Evolutionary conservation across 495 filamentous ascomycete species (phyloP), one percentile per base, ranked within the genome.

Genomic region (Aspergillus baeticus): DNA sequence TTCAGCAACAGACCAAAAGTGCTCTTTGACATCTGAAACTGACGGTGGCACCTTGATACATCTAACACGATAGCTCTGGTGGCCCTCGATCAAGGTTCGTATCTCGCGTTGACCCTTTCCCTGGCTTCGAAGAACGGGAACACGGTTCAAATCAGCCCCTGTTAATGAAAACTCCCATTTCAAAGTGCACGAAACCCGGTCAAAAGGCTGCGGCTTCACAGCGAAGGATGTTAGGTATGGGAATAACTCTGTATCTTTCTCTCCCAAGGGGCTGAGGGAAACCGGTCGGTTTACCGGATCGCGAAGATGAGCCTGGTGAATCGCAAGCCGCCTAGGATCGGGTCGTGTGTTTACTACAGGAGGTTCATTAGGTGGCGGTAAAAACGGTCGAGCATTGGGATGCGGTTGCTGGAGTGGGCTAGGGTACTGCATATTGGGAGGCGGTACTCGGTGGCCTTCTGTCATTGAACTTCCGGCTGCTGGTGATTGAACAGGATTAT

Each of bases 1-100:
- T 33, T 89, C 83, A 17, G 71, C 57, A 10, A 77, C 76, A 15
- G 78, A 70, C 90, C 92, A 96, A 5, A 77, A 64, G 15, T 67
- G 58, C 17, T 83, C 69, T 7, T 36, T 43, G 0, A 67, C 23
- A 7, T 56, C 36, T 6, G 60, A 52, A 13, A 57, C 46, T 7
- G 59, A 46, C n/a, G 44, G 48, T 7, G 46, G 41, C n/a, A 70
- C 33, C 34, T 68, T 63, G 51, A 79, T 64, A 49, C 70, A 78
- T n/a, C 79, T 77, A 21, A 82, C 52, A 15, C 78, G 78, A 51
- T 72, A 70, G 21, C 63, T 57, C 14, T 57, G 60, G 55, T 63
- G 70, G 8, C 75, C 73, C 18, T 69, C 53, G n/a, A 44, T 54
- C 13, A 68, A 63, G 8, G 50, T 51, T 18, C 64, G 60, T 1